Conservation (phyloP, 768 basidiomycete genomes). For the Hortiboletus flavorubellus region DNA sequence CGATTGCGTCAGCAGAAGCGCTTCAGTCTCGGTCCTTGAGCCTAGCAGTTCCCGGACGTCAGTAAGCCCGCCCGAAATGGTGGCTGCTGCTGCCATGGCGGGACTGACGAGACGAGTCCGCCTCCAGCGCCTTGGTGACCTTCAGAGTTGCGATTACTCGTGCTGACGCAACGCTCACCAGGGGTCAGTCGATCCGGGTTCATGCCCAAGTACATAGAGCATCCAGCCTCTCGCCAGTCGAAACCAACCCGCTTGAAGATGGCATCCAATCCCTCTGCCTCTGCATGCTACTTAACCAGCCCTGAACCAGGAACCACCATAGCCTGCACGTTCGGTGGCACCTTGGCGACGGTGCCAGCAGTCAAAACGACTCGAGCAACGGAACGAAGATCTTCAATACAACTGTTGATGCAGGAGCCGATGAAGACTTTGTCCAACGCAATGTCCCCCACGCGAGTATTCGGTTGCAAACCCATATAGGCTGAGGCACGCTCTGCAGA, state of each 20-base stretch:
- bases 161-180: conserved; percentile 83
- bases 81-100: conserved; percentile 91
- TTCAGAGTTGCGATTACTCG: conserved; percentile 92
- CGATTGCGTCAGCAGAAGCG: conserved; percentile 62
- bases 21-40: conserved; percentile 40
- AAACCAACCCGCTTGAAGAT: conserved; percentile 90
- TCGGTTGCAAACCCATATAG: conserved; percentile 85
- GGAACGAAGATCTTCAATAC: conserved; percentile 86
- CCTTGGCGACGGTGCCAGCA: conserved; percentile 68
- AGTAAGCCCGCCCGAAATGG: conserved; percentile 78
- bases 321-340: conserved; percentile 70
- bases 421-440: conserved; percentile 88
- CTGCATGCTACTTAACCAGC: conserved; percentile 85
- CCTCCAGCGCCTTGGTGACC: conserved; percentile 82
- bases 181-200: conserved; percentile 88
- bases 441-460: conserved; percentile 77
- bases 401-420: conserved; percentile 92
- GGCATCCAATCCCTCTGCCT: conserved; percentile 82
- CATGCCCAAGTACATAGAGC: conserved; percentile 97
- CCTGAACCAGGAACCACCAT: conserved; percentile 95
- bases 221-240: conserved; percentile 94
- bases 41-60: conserved; percentile 79
- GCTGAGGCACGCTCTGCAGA: conserved; percentile 72
- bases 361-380: conserved; percentile 77
- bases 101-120: conserved; percentile 87